A percentile compares a stretch with the other conserved stretches of the same genome.
These are phyloP conservation scores for Hypomontagnella submonticulosa DNA, from an alignment of 495 filamentous ascomycete species.

Conservation along the genomic window DNA sequence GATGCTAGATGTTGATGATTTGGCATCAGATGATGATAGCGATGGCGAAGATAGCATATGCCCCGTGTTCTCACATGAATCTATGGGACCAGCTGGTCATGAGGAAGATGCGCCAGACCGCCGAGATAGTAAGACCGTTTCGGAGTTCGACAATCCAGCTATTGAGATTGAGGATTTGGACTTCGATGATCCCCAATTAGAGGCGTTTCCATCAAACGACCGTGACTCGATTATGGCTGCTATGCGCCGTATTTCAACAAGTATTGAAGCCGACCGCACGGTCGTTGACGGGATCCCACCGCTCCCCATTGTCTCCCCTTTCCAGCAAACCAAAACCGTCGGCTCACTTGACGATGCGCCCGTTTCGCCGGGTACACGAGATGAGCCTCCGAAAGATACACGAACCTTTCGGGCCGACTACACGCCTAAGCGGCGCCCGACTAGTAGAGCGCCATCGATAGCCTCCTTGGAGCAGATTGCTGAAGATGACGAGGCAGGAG, in stretches of 20 bases:
- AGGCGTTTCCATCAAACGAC: constrained; percentile 60
- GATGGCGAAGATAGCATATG: constrained; percentile 44
- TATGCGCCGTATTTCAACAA: constrained; percentile 57
- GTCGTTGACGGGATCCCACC: constrained; percentile 50
- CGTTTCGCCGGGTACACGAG: not conserved
- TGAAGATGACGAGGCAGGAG: constrained; percentile 37
- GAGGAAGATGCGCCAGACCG: constrained; percentile 31
- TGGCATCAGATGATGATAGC: constrained; percentile 35
- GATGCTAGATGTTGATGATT: constrained; percentile 28
- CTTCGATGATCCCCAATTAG: constrained; percentile 62
- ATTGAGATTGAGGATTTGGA: constrained; percentile 48
- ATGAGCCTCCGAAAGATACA: constrained; percentile 10
- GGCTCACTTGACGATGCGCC: not conserved
- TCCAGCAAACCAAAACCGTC: not conserved
- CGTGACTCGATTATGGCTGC: constrained; percentile 59
- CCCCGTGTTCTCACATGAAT: constrained; percentile 61
- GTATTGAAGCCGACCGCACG: constrained; percentile 58
- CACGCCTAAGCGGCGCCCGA: not conserved
- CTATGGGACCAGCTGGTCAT: constrained; percentile 42
- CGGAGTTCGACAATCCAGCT: constrained; percentile 20
- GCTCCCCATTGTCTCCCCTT: constrained; percentile 49
- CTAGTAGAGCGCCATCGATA: constrained; percentile 10
- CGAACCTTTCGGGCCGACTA: constrained; percentile 1
- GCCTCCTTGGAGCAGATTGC: constrained; percentile 37
- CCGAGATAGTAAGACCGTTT: constrained; percentile 23